phyloP scores from a whole-genome alignment of 2,329 filamentous ascomycete genomes.

The Arthrobotrys sinensis region DNA sequence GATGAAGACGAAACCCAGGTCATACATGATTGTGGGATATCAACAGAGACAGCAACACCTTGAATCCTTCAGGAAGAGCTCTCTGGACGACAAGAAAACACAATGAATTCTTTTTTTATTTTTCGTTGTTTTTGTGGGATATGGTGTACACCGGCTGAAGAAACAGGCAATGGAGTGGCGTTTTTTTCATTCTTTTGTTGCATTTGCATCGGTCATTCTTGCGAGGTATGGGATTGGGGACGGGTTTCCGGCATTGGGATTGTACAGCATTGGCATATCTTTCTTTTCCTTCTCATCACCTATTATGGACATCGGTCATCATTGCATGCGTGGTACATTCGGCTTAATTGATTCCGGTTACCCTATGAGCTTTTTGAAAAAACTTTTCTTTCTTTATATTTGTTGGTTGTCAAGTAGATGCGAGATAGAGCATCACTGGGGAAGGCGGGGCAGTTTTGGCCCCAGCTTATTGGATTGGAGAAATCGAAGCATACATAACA shows the following conservation, averaged over 20 bases:
- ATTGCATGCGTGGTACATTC: constrained; percentile 25
- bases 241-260: constrained; percentile 19
- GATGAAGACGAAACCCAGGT: constrained; percentile 29
- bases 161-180: constrained; percentile 30
- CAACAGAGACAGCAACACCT: neutral
- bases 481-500: neutral
- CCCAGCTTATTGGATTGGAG: neutral
- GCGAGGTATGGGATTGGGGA: constrained; percentile 8
- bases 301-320: constrained; percentile 13
- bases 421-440: constrained; percentile 10
- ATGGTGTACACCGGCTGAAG: constrained; percentile 21
- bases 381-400: neutral
- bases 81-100: neutral
- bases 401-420: neutral
- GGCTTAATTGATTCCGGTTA: constrained; percentile 15
- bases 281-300: constrained; percentile 19
- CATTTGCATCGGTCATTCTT: constrained; percentile 18
- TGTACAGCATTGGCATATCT: constrained; percentile 16
- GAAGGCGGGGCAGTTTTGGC: constrained; percentile 5
- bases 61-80: constrained; percentile 2
- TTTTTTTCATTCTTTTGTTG: constrained; percentile 41
- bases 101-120: constrained; percentile 4
- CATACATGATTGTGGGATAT: constrained; percentile 4
- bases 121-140: constrained; percentile 22
- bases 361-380: neutral